Percentiles rank a stretch among this genome's conserved stretches.
phyloP scores from a whole-genome alignment of 805 yeast genomes.

The Yarrowia yakushimensis region DNA sequence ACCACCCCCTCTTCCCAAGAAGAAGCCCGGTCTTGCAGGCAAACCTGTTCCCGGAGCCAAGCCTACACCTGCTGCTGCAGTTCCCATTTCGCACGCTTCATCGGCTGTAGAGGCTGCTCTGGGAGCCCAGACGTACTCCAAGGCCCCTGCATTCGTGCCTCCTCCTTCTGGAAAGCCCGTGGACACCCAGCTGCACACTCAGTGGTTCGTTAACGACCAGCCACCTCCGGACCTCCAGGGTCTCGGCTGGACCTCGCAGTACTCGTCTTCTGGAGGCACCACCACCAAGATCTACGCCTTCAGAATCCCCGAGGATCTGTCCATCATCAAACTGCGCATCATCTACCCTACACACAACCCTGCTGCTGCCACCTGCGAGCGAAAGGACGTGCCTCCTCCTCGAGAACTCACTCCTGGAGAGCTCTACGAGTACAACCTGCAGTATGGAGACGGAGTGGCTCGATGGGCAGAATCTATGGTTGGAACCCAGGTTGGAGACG shows the following conservation, averaged over 20 bases:
- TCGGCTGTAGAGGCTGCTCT: conserved; percentile 14
- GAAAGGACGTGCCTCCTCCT: conserved; percentile 44
- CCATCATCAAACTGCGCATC: conserved; percentile 35
- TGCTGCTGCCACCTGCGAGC: conserved; percentile 40
- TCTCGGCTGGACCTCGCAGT: conserved; percentile 30
- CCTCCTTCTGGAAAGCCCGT: conserved; percentile 2
- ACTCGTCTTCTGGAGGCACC: conserved; percentile 28
- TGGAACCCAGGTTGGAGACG: conserved; percentile 39
- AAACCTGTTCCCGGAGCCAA: conserved; percentile 20
- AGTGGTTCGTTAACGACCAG: conserved; percentile 32
- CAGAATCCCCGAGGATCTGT: conserved; percentile 36
- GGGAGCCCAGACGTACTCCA: not conserved
- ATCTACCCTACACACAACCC: conserved; percentile 39
- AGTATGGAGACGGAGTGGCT: conserved; percentile 38
- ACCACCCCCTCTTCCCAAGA: conserved; percentile 32
- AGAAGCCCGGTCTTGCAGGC: conserved; percentile 30
- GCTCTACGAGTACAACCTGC: conserved; percentile 31
- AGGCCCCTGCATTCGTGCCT: conserved; percentile 1
- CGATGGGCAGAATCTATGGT: conserved; percentile 37
- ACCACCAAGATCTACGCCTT: conserved; percentile 32
- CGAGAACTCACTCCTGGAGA: conserved; percentile 35
- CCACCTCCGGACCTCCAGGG: conserved; percentile 35
- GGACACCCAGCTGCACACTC: conserved; percentile 30
- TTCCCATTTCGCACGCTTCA: not conserved
- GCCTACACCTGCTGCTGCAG: not conserved